phyloP scores from a whole-genome alignment of 306 rosid genomes.

The Lablab purpureus region DNA sequence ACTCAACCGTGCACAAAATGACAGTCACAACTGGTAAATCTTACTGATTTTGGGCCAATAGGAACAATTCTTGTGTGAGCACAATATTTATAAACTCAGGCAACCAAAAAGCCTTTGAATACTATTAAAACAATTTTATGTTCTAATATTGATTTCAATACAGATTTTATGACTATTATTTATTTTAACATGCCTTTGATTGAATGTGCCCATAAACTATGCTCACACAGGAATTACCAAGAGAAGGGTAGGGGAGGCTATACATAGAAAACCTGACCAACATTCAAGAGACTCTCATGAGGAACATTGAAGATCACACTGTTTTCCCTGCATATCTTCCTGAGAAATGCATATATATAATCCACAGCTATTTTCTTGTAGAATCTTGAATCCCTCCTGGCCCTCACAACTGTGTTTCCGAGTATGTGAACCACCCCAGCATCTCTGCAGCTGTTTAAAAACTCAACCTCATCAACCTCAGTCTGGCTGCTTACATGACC shows the following conservation, averaged over 20 bases:
- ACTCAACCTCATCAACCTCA: constrained; percentile 81
- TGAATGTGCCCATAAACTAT: background rate
- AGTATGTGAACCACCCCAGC: constrained; percentile 95
- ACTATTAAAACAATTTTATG: background rate
- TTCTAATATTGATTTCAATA: background rate
- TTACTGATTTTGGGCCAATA: constrained; percentile 9
- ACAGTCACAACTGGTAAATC: constrained; percentile 36
- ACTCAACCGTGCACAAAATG: constrained; percentile 41
- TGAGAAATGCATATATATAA: constrained; percentile 87
- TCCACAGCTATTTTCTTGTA: constrained; percentile 80
- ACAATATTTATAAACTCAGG: background rate
- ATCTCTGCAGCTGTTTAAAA: constrained; percentile 72
- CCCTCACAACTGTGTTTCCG: constrained; percentile 82
- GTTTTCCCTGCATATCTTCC: constrained; percentile 91
- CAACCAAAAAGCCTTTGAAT: background rate
- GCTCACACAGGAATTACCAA: background rate
- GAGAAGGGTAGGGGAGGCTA: constrained; percentile 32
- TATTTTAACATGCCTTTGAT: background rate
- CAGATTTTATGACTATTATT: background rate
- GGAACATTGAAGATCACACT: constrained; percentile 96
- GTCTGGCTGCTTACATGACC: constrained; percentile 57
- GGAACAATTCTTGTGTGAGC: background rate
- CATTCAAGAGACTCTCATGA: constrained; percentile 91
- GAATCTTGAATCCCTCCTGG: constrained; percentile 75
- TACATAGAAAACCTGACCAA: constrained; percentile 89